phyloP scores from a whole-genome alignment of 2,329 filamentous ascomycete species.

The Arthrobotrys megalospora region DNA sequence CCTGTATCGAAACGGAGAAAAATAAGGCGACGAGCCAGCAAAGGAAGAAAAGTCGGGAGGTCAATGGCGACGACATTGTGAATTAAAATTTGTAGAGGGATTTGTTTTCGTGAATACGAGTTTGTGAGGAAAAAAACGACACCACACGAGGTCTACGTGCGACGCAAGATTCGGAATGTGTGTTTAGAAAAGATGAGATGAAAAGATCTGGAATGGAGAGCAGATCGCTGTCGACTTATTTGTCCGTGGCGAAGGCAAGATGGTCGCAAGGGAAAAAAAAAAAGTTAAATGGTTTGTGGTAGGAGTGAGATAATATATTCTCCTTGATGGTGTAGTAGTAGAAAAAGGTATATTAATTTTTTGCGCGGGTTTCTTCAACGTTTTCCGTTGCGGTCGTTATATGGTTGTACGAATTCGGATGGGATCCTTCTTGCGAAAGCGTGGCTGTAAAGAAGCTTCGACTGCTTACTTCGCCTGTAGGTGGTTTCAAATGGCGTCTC shows the following conservation, averaged over 20 bases:
- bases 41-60: slow-evolving; percentile 44
- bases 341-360: slow-evolving; percentile 39
- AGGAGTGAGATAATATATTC: slow-evolving; percentile 47
- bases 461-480: background rate
- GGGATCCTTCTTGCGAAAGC: slow-evolving; percentile 11
- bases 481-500: slow-evolving; percentile 58
- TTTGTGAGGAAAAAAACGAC: background rate
- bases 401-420: slow-evolving; percentile 37
- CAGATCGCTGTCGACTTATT: slow-evolving; percentile 34
- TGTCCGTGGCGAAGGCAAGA: slow-evolving; percentile 29
- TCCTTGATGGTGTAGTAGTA: slow-evolving; percentile 2
- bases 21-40: slow-evolving; percentile 55
- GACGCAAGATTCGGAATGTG: background rate
- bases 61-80: slow-evolving; percentile 51
- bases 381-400: slow-evolving; percentile 42
- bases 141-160: slow-evolving; percentile 34
- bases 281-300: slow-evolving; percentile 4
- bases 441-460: slow-evolving; percentile 33
- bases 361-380: slow-evolving; percentile 43
- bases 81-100: slow-evolving; percentile 1
- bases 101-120: background rate
- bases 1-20: slow-evolving; percentile 55
- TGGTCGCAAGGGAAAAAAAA: slow-evolving; percentile 6
- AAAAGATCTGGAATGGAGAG: slow-evolving; percentile 35
- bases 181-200: slow-evolving; percentile 34